Base-by-base conservation (phyloP, 192 early-diverging fungal genomes). In the Entophlyctis luteolus region DNA sequence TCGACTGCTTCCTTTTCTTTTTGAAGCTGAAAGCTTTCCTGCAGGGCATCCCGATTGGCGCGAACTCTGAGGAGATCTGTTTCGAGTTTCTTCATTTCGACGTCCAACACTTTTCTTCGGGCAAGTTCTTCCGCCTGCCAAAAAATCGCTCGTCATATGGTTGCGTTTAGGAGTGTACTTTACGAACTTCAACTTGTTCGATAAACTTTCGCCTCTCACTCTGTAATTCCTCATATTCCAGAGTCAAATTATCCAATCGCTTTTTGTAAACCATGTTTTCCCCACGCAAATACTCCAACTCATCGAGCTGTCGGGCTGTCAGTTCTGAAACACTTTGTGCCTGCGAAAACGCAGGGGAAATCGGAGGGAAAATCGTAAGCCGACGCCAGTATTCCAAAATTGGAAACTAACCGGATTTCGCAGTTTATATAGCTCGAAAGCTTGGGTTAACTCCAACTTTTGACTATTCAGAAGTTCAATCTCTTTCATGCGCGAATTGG, bases 81-180 rank as follows among this genome's bases (percentile, higher is more conserved):
- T 70, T 84, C 74, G 2, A 76, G 48, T 37, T 75, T 75, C 14
- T 67, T 63, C 28, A 82, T 53, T 45, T 84, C 83, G 14, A 23
- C 25, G 54, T 82, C 80, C 28, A 79, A 14, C 2, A 36, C 62
- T 55, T 80, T 81, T 27, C 82, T 33, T 29, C 78, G 71, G 10
- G 54, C 53, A 16, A 38, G 50, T 48, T 79, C 75, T 54, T 79
- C 77, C 3, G 28, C 48, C 75, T 77, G 66, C 32, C 16, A 35
- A 60, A 54, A 42, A 65, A 8, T 16, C 8, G 27, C 55, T 4
- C 0, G 14, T 59, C 16, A 65, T 2, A 35, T 32, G 31, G 34
- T 46, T 23, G 5, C 10, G 39, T 62, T n/a, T 45, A 22, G 14
- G 35, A 77, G 1, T 28, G n/a, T 53, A 1, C 18, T 70, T 1